Conservation (phyloP, 78 protist genomes). For the Polysphondylium violaceum region DNA sequence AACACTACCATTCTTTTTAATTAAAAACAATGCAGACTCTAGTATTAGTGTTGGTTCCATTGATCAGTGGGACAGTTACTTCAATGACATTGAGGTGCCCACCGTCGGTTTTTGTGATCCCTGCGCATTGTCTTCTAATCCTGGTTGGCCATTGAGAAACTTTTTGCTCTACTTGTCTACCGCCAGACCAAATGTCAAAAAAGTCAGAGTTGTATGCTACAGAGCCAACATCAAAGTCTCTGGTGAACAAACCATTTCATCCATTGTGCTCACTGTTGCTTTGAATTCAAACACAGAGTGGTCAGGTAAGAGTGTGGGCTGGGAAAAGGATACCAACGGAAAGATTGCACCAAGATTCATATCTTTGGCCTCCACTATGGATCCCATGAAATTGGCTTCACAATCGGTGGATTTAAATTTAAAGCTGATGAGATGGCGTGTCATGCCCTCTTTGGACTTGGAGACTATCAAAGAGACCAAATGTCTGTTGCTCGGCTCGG, state of each 20-base stretch:
- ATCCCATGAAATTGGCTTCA: conserved; percentile 75
- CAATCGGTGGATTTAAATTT: conserved; percentile 92
- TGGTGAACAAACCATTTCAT: neutral
- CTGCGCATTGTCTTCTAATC: conserved; percentile 36
- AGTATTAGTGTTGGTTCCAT: neutral
- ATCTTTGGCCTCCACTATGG: conserved; percentile 73
- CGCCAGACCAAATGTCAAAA: neutral
- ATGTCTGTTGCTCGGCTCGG: conserved; percentile 98
- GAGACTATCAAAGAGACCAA: conserved; percentile 81
- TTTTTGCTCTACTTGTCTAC: conserved; percentile 30
- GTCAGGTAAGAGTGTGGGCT: conserved; percentile 83
- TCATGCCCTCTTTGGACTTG: conserved; percentile 93
- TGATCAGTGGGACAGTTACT: neutral
- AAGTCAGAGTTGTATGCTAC: conserved; percentile 8
- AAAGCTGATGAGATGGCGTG: conserved; percentile 98
- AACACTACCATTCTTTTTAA: neutral
- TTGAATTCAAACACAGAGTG: neutral
- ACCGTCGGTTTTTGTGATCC: conserved; percentile 86
- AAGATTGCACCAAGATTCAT: conserved; percentile 85
- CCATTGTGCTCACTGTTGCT: neutral
- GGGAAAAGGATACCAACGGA: conserved; percentile 91
- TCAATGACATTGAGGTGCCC: neutral
- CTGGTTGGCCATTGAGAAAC: conserved; percentile 95
- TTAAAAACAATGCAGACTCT: neutral
- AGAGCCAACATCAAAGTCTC: neutral